Evolutionary conservation across 495 filamentous ascomycete species (phyloP).

Genomic region (Talaromyces adpressus): DNA sequence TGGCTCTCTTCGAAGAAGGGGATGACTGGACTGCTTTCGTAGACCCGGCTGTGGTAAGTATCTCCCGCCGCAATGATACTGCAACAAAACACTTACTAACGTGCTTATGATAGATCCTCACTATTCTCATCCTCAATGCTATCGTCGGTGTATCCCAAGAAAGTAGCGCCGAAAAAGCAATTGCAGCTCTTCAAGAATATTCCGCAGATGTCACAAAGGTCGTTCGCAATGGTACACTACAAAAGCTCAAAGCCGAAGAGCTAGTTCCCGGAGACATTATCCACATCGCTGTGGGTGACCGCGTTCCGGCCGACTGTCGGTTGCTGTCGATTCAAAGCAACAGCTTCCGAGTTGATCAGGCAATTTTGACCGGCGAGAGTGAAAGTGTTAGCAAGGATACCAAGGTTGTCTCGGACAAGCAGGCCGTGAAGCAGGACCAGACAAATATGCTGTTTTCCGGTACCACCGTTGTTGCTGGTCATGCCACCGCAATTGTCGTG

Average conservation of each 20-base stretch:
- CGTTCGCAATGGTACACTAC: constrained; percentile 66
- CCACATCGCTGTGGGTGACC: constrained; percentile 81
- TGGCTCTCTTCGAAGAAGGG: constrained; percentile 89
- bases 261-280: constrained; percentile 94
- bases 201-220: constrained; percentile 97
- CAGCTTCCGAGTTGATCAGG: constrained; percentile 92
- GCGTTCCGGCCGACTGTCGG: constrained; percentile 95
- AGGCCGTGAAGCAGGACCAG: constrained; percentile 96
- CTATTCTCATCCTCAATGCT: constrained; percentile 93
- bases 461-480: constrained; percentile 92
- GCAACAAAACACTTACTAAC: not conserved
- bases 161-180: constrained; percentile 96
- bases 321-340: constrained; percentile 91
- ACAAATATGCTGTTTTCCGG: constrained; percentile 98
- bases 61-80: not conserved
- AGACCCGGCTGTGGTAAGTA: constrained; percentile 82
- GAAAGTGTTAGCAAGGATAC: constrained; percentile 91
- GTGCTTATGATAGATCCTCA: constrained; percentile 65
- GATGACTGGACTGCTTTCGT: constrained; percentile 98
- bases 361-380: constrained; percentile 95
- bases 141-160: constrained; percentile 98
- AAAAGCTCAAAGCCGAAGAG: constrained; percentile 83
- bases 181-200: constrained; percentile 97
- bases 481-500: constrained; percentile 87
- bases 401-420: constrained; percentile 58